phyloP scores from a whole-genome alignment of 805 yeast genomes.

The Yarrowia yakushimensis region DNA sequence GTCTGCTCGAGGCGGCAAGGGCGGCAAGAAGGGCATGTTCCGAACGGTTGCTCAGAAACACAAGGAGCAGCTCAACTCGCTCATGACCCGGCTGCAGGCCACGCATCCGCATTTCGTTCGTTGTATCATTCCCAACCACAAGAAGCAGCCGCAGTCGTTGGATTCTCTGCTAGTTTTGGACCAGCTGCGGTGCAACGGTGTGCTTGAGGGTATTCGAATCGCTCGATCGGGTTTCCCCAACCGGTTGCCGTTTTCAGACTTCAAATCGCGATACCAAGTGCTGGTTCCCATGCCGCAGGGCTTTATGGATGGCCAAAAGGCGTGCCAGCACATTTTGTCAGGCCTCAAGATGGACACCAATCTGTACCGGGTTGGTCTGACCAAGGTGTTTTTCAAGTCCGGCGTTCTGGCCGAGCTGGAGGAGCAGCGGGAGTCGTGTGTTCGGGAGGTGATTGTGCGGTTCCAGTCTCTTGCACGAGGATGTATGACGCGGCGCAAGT shows the following conservation, averaged over 20 bases:
- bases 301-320: constrained; percentile 53
- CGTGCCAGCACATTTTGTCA: constrained; percentile 64
- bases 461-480: constrained; percentile 71
- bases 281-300: constrained; percentile 48
- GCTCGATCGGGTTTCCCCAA: constrained; percentile 98
- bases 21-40: constrained; percentile 45
- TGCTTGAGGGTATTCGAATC: constrained; percentile 93
- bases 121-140: constrained; percentile 86
- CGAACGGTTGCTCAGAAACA: constrained; percentile 86
- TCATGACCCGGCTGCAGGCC: constrained; percentile 66
- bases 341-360: constrained; percentile 58
- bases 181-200: constrained; percentile 95
- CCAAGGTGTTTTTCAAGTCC: constrained; percentile 70
- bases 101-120: constrained; percentile 97
- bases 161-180: constrained; percentile 75
- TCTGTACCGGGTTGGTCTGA: constrained; percentile 63
- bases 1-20: constrained; percentile 34
- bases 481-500: constrained; percentile 48
- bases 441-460: constrained; percentile 52
- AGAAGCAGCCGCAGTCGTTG: constrained; percentile 65
- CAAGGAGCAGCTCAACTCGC: constrained; percentile 70
- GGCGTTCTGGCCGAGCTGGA: constrained; percentile 79
- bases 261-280: constrained; percentile 70
- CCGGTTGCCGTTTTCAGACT: constrained; percentile 77
- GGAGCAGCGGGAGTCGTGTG: constrained; percentile 62